A percentile compares a stretch with the other conserved stretches of the same genome.
phyloP scores from a whole-genome alignment of 1,284 basidiomycete species.

The Peniophora sp. region DNA sequence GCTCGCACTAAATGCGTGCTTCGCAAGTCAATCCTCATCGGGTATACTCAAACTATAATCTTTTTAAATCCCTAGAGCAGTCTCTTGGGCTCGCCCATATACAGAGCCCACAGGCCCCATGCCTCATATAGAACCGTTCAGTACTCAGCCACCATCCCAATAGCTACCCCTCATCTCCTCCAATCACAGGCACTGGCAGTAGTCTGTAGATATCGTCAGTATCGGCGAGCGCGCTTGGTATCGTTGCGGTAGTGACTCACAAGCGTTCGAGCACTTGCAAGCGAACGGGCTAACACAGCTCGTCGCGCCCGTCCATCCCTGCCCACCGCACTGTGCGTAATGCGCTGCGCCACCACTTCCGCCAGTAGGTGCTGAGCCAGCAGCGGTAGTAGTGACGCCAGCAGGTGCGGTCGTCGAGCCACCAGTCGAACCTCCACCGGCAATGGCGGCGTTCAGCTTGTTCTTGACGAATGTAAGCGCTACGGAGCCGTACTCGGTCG shows the following conservation, averaged over 20 bases:
- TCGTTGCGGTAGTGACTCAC: background rate
- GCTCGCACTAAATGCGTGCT: no score
- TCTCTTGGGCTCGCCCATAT: no score
- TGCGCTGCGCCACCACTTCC: background rate
- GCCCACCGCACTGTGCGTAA: background rate
- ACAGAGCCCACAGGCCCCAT: no score
- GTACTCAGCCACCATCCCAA: no score
- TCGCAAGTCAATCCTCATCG: no score
- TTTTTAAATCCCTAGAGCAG: no score
- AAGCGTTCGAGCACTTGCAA: background rate
- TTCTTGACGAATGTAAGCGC: background rate
- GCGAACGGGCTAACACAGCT: no score
- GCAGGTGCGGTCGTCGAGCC: background rate
- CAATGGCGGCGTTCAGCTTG: background rate
- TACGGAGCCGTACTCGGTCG: background rate
- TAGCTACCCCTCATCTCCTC: no score
- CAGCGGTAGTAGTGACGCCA: background rate
- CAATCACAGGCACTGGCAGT: constrained; percentile 1
- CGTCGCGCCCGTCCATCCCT: background rate
- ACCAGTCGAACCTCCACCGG: background rate
- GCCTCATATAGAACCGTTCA: no score
- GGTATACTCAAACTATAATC: no score
- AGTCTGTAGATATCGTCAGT: background rate
- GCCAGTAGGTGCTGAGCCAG: background rate
- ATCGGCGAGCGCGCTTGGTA: background rate